Conservation (phyloP, 768 basidiomycete species). For the Sarcomyxa edulis region DNA sequence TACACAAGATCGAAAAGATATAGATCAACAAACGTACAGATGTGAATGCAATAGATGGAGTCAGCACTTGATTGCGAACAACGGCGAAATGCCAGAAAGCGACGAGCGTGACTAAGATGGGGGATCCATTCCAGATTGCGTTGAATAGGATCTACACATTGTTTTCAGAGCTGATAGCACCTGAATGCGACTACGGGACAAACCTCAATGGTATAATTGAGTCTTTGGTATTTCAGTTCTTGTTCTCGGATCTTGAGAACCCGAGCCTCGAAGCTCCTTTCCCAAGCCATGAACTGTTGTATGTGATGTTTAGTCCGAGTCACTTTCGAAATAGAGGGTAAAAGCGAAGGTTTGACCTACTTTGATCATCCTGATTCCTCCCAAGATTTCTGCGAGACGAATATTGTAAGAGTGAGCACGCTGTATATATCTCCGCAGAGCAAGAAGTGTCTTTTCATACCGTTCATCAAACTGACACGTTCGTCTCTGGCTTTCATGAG, state of each 20-base stretch:
- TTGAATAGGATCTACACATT: slow-evolving; percentile 39
- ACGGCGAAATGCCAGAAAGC: slow-evolving; percentile 73
- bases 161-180: not conserved
- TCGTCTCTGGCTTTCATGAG: slow-evolving; percentile 92
- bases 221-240: slow-evolving; percentile 78
- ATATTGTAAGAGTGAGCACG: not conserved
- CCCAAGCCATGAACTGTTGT: slow-evolving; percentile 85
- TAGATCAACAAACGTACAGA: not conserved
- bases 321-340: too few species aligned
- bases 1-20: slow-evolving; percentile 28
- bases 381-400: slow-evolving; percentile 52
- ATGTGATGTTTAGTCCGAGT: not conserved
- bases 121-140: slow-evolving; percentile 41
- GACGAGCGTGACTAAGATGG: slow-evolving; percentile 55
- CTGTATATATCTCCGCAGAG: too few species aligned
- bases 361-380: slow-evolving; percentile 90
- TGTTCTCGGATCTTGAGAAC: slow-evolving; percentile 71
- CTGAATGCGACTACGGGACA: slow-evolving; percentile 3
- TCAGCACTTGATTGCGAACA: slow-evolving; percentile 59
- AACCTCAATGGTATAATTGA: slow-evolving; percentile 86
- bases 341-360: slow-evolving; percentile 13
- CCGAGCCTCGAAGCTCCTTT: slow-evolving; percentile 79
- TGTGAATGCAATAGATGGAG: slow-evolving; percentile 60
- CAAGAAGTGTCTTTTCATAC: slow-evolving; percentile 32
- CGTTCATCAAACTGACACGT: slow-evolving; percentile 88